Base-by-base conservation (phyloP, 768 basidiomycete genomes). In the Hypholoma fasciculare region DNA sequence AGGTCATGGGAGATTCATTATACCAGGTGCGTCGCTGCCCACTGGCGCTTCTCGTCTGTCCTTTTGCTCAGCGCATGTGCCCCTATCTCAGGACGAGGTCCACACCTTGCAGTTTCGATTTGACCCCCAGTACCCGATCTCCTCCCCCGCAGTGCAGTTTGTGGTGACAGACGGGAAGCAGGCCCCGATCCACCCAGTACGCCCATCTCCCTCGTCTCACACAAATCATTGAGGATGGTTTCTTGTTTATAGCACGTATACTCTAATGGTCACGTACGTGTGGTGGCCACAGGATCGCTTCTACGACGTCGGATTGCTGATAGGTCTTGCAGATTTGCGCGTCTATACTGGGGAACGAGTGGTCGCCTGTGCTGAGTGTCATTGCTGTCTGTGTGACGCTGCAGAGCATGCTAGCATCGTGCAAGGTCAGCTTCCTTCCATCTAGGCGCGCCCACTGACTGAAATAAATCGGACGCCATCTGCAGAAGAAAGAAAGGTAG, bases 401-500 rank as follows among this genome's bases (percentile, higher is more conserved):
- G 48, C 94, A 95, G 75, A 92, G 90, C 66, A 96, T 96, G 94
- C 80, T 96, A 57, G 94, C 92, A 20, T 92, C 90, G 7, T 93
- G 90, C 84, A 95, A 92, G 86, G 92, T 90, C 61, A 47, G 62
- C 58, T 47, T 36, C 16, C 16, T 49, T 57, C 17, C 42, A 40
- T 43, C n/a, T 62, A 3, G 49, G n/a, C 11, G n/a, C 49, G 19
- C 2, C 17, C 16, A 26, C 43, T 52, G 20, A 54, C 17, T n/a
- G 34, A 16, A 47, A 2, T 36, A 20, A 19, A n/a, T 48, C 44
- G 17, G 9, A 20, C 34, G 17, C 11, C 19, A 12, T 62, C 26
- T 30, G 23, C 48, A 76, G 77, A 77, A 75, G 66, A 77, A 77
- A 59, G 69, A 70, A 63, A 58, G 69, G 68, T 67, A 58, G 16